Evolutionary conservation across 1,139 yeast genomes (phyloP).

Genomic region (Zhuliangozyma parablackwelliae): DNA sequence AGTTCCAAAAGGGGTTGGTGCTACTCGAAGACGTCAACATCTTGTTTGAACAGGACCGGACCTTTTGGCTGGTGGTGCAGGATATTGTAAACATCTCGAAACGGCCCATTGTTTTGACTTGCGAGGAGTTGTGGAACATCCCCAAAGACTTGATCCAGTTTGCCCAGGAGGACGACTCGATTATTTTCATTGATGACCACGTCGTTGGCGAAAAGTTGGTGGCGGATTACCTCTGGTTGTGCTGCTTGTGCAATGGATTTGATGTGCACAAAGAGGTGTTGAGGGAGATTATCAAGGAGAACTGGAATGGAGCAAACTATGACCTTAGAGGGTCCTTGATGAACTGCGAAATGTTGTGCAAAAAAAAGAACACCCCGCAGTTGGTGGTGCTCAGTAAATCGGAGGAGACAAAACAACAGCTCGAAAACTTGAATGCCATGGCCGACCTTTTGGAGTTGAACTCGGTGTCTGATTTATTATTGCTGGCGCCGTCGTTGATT

Average conservation of each 20-base stretch:
- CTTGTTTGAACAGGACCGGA: conserved; percentile 71
- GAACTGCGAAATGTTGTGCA: conserved; percentile 56
- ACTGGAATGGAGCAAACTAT: conserved; percentile 18
- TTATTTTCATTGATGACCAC: conserved; percentile 22
- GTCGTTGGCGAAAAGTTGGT: conserved; percentile 19
- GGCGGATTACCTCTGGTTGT: conserved; percentile 36
- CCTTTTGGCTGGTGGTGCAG: conserved; percentile 74
- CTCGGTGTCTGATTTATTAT: too few relatives aligned
- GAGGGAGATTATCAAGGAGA: conserved; percentile 22
- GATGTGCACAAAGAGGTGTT: conserved; percentile 32
- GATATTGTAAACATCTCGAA: conserved; percentile 63
- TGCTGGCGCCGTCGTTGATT: too few relatives aligned
- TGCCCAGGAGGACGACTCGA: conserved; percentile 39
- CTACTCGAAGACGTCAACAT: conserved; percentile 85
- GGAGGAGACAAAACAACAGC: too few relatives aligned
- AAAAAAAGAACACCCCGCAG: conserved; percentile 7
- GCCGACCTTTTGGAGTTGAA: too few relatives aligned
- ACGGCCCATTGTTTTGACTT: conserved; percentile 78
- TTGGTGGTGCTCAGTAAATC: not conserved
- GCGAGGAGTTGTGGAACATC: conserved; percentile 50
- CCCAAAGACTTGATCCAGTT: conserved; percentile 51
- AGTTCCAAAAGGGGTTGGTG: conserved; percentile 62
- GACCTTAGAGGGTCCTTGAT: conserved; percentile 58
- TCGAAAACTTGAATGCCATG: conserved; percentile 5
- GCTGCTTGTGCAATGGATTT: conserved; percentile 34